Percentiles rank a stretch among this genome's conserved stretches.
phyloP scores from a whole-genome alignment of 2,329 filamentous ascomycete species.

The Fusarium redolens region DNA sequence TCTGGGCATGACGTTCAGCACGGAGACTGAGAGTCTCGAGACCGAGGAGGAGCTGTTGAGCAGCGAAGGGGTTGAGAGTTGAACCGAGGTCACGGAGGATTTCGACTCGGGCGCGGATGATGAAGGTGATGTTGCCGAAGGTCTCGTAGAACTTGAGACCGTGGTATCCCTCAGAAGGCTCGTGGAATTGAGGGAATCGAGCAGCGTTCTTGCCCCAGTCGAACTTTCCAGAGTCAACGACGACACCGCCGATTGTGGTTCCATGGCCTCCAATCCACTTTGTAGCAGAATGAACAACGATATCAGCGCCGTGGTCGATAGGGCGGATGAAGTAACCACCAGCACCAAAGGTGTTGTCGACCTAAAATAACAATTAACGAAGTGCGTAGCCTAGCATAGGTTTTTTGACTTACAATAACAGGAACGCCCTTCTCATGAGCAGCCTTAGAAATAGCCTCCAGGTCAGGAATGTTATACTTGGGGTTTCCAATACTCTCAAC shows the following conservation, averaged over 20 bases:
- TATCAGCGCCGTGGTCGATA: constrained; percentile 91
- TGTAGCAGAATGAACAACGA: constrained; percentile 92
- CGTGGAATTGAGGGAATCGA: constrained; percentile 92
- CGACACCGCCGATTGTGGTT: constrained; percentile 87
- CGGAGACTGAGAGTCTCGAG: constrained; percentile 90
- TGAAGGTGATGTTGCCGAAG: constrained; percentile 84
- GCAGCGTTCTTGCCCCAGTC: constrained; percentile 88
- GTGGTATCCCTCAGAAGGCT: constrained; percentile 90
- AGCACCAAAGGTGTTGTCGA: constrained; percentile 96
- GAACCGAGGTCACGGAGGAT: constrained; percentile 88
- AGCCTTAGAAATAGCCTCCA: constrained; percentile 85
- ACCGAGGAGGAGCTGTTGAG: constrained; percentile 90
- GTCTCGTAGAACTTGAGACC: constrained; percentile 95
- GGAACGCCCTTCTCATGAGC: constrained; percentile 77
- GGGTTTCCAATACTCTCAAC: constrained; percentile 95
- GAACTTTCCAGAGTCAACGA: constrained; percentile 91
- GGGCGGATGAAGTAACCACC: constrained; percentile 89
- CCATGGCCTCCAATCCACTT: constrained; percentile 98
- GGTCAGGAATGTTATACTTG: constrained; percentile 90
- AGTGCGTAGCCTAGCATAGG: background rate
- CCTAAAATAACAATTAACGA: constrained; percentile 56
- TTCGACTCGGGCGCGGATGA: constrained; percentile 88
- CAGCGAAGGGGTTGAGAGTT: constrained; percentile 87
- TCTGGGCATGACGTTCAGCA: constrained; percentile 86
- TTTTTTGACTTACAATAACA: constrained; percentile 62